These are phyloP conservation scores for Venturia carpophila DNA, from an alignment of 2,329 filamentous ascomycete species.

Conservation along the genomic window DNA sequence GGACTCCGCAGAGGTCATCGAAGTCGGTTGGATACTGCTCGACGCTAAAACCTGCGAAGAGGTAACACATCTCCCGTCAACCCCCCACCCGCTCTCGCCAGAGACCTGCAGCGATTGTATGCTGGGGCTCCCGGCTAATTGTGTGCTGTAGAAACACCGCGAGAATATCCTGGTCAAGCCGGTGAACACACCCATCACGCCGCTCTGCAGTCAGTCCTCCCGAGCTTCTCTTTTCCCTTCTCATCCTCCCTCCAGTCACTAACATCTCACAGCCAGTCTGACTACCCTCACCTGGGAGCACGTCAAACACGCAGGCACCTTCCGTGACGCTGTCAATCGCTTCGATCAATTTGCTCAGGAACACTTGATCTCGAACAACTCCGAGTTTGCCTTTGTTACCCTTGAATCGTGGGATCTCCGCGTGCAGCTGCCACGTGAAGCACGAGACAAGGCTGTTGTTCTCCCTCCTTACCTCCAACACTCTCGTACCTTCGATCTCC, in stretches of 20 bases:
- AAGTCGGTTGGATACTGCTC: conserved; percentile 94
- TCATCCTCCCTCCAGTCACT: conserved; percentile 1
- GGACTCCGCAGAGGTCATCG: conserved; percentile 98
- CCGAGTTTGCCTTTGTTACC: conserved; percentile 97
- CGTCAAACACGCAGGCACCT: conserved; percentile 92
- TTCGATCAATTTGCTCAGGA: conserved; percentile 93
- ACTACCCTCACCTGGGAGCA: conserved; percentile 99
- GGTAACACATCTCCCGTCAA: conserved; percentile 47
- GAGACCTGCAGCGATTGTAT: conserved; percentile 21
- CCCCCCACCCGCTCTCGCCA: conserved; percentile 24
- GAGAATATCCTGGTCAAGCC: conserved; percentile 97
- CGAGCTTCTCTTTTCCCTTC: conserved; percentile 2
- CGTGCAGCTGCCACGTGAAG: conserved; percentile 93
- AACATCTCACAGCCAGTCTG: conserved; percentile 63
- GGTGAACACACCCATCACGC: conserved; percentile 96
- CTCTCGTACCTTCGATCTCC: conserved; percentile 91
- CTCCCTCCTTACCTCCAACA: conserved; percentile 95
- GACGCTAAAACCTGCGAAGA: conserved; percentile 88
- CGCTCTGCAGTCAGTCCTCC: conserved; percentile 78
- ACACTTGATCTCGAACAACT: conserved; percentile 80
- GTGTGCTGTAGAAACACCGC: conserved; percentile 66
- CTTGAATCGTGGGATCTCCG: conserved; percentile 97
- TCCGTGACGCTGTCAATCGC: conserved; percentile 90
- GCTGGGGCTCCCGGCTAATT: conserved; percentile 2
- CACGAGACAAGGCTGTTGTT: conserved; percentile 95